Evolutionary conservation across 805 yeast species (phyloP).

Genomic region (Teunomyces gatunensis): DNA sequence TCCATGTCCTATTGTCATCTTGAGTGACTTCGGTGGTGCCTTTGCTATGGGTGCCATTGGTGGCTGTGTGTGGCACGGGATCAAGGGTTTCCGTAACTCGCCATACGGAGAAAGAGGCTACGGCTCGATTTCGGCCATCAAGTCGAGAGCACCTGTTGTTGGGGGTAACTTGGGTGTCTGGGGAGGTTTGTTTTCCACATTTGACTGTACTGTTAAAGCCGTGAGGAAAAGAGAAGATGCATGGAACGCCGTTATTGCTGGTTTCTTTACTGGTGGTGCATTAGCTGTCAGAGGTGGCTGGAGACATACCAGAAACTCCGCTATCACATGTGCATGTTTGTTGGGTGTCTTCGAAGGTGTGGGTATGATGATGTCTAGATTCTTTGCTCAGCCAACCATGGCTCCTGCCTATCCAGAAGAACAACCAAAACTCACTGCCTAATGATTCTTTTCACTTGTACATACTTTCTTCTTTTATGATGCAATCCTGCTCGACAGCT

Average conservation of each 20-base stretch:
- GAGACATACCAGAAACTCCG: conserved; percentile 94
- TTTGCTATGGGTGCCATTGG: conserved; percentile 99
- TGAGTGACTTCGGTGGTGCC: conserved; percentile 98
- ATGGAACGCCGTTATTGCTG: conserved; percentile 96
- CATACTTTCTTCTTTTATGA: neutral
- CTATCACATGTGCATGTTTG: conserved; percentile 95
- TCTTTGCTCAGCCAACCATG: conserved; percentile 68
- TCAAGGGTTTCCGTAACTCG: conserved; percentile 97
- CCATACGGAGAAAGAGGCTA: conserved; percentile 93
- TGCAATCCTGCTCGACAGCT: neutral
- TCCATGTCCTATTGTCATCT: conserved; percentile 96
- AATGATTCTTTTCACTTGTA: conserved; percentile 7
- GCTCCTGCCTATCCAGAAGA: conserved; percentile 48
- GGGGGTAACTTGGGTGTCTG: conserved; percentile 99
- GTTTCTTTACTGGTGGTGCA: conserved; percentile 97
- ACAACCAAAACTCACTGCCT: conserved; percentile 36
- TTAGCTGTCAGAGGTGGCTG: conserved; percentile 98
- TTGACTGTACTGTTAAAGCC: conserved; percentile 93
- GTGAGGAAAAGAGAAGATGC: conserved; percentile 98
- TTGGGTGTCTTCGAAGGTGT: conserved; percentile 98
- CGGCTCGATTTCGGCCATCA: conserved; percentile 87
- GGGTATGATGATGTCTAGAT: conserved; percentile 92
- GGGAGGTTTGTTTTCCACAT: conserved; percentile 97
- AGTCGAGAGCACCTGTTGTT: conserved; percentile 95
- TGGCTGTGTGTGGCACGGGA: conserved; percentile 98